phyloP scores from a whole-genome alignment of 1,284 basidiomycete genomes.

The Trichosporon coremiiforme region DNA sequence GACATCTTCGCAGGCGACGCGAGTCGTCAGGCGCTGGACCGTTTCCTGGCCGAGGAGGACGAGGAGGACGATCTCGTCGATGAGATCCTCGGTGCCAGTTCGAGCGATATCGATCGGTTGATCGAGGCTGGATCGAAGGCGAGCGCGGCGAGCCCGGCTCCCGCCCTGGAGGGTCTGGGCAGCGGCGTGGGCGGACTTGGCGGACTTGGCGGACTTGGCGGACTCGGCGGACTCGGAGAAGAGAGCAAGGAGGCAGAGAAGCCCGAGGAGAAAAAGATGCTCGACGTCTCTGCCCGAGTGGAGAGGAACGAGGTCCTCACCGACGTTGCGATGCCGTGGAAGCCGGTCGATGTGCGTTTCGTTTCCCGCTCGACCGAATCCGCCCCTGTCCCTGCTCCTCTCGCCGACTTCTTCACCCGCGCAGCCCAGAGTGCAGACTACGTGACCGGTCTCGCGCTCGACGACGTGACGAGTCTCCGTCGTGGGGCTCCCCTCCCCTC shows the following conservation, averaged over 20 bases:
- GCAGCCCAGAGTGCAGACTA: slow-evolving; percentile 17
- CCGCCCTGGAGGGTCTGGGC: no score
- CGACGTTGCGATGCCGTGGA: slow-evolving; percentile 29
- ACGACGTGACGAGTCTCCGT: slow-evolving; percentile 25
- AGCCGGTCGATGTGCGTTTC: slow-evolving; percentile 27
- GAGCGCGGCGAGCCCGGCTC: no score
- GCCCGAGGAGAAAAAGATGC: not conserved
- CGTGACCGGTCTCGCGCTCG: slow-evolving; percentile 2
- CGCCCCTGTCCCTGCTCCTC: slow-evolving; percentile 8
- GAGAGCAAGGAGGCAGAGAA: not conserved
- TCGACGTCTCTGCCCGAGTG: slow-evolving; percentile 9
- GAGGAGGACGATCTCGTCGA: slow-evolving; percentile 17
- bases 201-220: no score
- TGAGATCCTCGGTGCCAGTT: slow-evolving; percentile 22
- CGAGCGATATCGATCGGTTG: slow-evolving; percentile 20
- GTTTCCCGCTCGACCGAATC: not conserved
- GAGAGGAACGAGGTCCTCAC: not conserved
- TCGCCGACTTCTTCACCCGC: slow-evolving; percentile 24
- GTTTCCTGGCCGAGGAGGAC: slow-evolving; percentile 6
- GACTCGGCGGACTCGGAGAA: no score
- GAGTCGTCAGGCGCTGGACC: slow-evolving; percentile 9
- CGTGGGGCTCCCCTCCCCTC: slow-evolving; percentile 15
- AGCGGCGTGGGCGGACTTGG: no score
- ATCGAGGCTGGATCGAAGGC: slow-evolving; percentile 14
- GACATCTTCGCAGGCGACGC: slow-evolving; percentile 14